Conservation (phyloP, 306 rosid species). For the Heteromeles arbutifolia region DNA sequence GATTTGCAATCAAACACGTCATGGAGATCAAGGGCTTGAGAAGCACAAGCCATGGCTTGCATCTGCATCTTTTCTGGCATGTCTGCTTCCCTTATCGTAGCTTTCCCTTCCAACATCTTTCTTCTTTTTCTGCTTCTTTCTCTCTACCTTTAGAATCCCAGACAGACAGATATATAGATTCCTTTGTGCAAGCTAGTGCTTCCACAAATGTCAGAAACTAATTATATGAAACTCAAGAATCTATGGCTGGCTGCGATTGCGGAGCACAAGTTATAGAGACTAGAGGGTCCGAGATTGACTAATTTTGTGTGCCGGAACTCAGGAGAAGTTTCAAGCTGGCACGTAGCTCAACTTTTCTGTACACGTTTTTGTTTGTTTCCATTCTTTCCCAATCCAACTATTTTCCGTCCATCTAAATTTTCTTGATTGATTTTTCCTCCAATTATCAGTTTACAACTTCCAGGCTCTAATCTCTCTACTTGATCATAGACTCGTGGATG, state of each 20-base stretch:
- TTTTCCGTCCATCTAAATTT: too few relatives aligned
- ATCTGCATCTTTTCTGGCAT: conserved; percentile 70
- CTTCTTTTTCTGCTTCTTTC: neutral
- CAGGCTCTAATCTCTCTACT: too few relatives aligned
- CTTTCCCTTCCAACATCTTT: conserved; percentile 86
- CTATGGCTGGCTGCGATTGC: neutral
- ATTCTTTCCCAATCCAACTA: neutral
- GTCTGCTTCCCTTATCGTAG: conserved; percentile 55
- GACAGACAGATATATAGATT: neutral
- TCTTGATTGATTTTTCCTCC: too few relatives aligned
- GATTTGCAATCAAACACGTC: conserved; percentile 64
- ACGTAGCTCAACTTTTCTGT: conserved; percentile 16
- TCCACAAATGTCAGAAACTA: neutral
- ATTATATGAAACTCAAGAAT: neutral
- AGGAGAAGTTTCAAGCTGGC: conserved; percentile 20
- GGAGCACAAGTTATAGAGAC: neutral
- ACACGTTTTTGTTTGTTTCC: conserved; percentile 9
- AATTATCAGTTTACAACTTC: too few relatives aligned
- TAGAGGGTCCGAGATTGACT: neutral
- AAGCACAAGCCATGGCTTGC: conserved; percentile 86
- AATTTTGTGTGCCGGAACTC: neutral
- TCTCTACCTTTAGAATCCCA: conserved; percentile 1
- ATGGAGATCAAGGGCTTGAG: conserved; percentile 72
- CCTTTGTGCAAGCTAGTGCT: too few relatives aligned
- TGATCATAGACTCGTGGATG: too few relatives aligned